These are phyloP conservation scores for Populus hybrid DNA, from an alignment of 441 rosid genomes.

Conservation along the genomic window DNA sequence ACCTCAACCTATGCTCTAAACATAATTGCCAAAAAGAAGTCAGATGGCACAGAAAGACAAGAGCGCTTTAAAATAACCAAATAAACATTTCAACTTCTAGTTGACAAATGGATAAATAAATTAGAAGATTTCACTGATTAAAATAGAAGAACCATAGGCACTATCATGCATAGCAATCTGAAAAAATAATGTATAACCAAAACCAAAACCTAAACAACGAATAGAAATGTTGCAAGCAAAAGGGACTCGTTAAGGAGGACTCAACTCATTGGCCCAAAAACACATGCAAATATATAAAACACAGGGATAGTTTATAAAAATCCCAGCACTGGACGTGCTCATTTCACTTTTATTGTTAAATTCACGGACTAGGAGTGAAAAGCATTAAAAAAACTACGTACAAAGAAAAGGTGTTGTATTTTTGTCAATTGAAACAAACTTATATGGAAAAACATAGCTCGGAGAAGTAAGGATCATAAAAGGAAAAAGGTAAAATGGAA, in stretches of 20 bases:
- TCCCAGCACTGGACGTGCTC: not conserved
- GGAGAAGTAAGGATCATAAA: too few relatives aligned
- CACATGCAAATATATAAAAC: constrained; percentile 6
- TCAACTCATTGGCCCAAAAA: not conserved
- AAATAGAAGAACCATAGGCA: not conserved
- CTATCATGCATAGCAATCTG: not conserved
- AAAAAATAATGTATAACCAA: not conserved
- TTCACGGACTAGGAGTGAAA: too few relatives aligned
- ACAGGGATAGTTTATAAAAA: not conserved
- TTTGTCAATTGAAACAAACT: not conserved
- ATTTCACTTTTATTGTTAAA: too few relatives aligned
- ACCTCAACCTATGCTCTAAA: not conserved
- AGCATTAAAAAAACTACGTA: not conserved
- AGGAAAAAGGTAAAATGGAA: not conserved
- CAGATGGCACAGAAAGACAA: not conserved
- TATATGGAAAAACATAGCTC: too few relatives aligned
- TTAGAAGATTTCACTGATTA: not conserved
- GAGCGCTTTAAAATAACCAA: not conserved
- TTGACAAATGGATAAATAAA: not conserved
- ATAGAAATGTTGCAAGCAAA: not conserved
- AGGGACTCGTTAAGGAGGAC: not conserved
- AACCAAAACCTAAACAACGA: not conserved
- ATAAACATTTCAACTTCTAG: not conserved
- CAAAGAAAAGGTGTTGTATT: not conserved
- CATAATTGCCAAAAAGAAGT: not conserved